Base-by-base conservation (phyloP, 2,329 filamentous ascomycete species). In the Sclerotinia borealis region DNA sequence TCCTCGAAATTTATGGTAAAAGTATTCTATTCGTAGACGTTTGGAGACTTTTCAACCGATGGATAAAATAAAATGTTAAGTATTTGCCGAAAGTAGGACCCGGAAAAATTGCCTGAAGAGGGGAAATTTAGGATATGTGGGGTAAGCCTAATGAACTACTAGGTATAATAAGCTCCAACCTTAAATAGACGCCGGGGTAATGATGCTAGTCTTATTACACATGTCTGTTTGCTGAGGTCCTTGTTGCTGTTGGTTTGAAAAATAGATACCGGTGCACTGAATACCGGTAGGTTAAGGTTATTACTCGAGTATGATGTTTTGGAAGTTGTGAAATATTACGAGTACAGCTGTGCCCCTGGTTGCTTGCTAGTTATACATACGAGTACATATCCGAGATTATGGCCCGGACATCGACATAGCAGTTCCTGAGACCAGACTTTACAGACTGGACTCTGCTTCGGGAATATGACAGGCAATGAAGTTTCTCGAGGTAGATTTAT, bases 61-160 rank as follows among this genome's bases (percentile, higher is more conserved):
- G 19, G n/a, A 11, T 25, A 45, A 15, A 34, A 10, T 25, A n/a
- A n/a, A n/a, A n/a, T n/a, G n/a, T n/a, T n/a, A n/a, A n/a, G n/a
- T n/a, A n/a, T n/a, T n/a, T 7, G 27, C 36, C 9, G 8, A 39
- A 34, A 34, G 29, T 34, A 31, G 41, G 22, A 29, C 13, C n/a
- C 39, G 54, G 54, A 45, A 52, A 60, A 41, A 13, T 47, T 52
- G 36, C 47, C 58, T 11, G 25, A 25, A 59, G 25, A 49, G 15
- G 31, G 41, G 55, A 56, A 22, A 34, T 34, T 48, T 49, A 36
- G 58, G 13, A 45, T 63, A n/a, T 65, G 64, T 63, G 61, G 64
- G 55, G 64, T 65, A 63, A 45, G 4, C 3, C 5, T 45, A 47
- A 51, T n/a, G n/a, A n/a, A n/a, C n/a, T n/a, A n/a, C n/a, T n/a